phyloP scores from a whole-genome alignment of 345 rosid genomes.

The Linum trigynum region DNA sequence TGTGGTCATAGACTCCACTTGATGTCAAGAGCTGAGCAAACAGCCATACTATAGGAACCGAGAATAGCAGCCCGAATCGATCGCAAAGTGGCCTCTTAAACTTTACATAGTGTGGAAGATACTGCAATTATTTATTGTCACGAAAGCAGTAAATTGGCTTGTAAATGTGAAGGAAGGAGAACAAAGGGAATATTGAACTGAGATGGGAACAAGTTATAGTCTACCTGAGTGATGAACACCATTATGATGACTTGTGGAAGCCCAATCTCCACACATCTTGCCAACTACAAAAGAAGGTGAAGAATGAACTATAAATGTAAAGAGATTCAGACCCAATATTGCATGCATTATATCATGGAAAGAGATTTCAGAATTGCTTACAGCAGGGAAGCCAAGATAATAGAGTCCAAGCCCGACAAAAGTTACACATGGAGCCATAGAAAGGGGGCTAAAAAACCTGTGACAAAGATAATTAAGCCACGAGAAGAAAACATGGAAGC shows the following conservation, averaged over 20 bases:
- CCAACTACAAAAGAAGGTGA: conserved; percentile 28
- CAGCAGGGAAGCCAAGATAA: conserved; percentile 65
- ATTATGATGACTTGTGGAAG: conserved; percentile 42
- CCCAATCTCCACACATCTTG: conserved; percentile 61
- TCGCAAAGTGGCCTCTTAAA: conserved; percentile 31
- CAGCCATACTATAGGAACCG: conserved; percentile 41
- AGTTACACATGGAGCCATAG: conserved; percentile 55
- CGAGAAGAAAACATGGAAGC: not conserved
- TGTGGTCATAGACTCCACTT: conserved; percentile 36
- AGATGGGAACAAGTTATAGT: not conserved
- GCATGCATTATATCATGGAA: not conserved
- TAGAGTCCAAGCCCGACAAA: conserved; percentile 60
- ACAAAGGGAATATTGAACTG: not conserved
- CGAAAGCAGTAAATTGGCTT: not conserved
- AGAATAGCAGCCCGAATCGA: conserved; percentile 41
- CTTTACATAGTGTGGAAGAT: conserved; percentile 33
- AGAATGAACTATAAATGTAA: not conserved
- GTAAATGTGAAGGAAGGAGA: not conserved
- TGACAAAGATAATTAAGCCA: conserved; percentile 1
- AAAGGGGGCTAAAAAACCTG: conserved; percentile 63
- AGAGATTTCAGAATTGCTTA: conserved; percentile 13
- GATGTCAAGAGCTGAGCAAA: conserved; percentile 46
- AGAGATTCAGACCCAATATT: not conserved
- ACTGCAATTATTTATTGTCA: conserved; percentile 20
- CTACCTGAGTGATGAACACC: conserved; percentile 54